Evolutionary conservation across 805 yeast genomes (phyloP).

Genomic region (Hanseniaspora nectarophila): DNA sequence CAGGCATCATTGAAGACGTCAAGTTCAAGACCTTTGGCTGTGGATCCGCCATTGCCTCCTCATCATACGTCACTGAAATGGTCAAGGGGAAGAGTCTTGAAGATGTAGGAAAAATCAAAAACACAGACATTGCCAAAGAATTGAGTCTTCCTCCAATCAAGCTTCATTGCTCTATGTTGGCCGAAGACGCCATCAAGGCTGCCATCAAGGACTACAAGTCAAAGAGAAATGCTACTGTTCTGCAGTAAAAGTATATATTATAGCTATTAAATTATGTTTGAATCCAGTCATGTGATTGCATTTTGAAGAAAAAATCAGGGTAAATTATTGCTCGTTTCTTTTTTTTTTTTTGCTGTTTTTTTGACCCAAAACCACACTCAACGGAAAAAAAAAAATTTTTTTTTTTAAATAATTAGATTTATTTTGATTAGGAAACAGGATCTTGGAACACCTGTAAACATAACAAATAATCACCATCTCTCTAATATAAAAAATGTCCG

Average conservation of each 20-base stretch:
- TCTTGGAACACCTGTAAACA: too few species aligned
- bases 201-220: constrained; percentile 90
- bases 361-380: not conserved
- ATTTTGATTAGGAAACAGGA: too few species aligned
- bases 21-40: constrained; percentile 99
- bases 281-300: too few species aligned
- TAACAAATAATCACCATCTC: too few species aligned
- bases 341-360: not conserved
- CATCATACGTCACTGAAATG: constrained; percentile 87
- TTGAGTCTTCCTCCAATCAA: constrained; percentile 92
- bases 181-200: constrained; percentile 95
- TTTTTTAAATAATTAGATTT: too few species aligned
- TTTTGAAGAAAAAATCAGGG: too few species aligned
- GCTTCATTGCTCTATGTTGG: constrained; percentile 95
- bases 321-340: not conserved
- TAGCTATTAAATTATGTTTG: too few species aligned
- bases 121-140: constrained; percentile 89
- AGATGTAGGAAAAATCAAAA: constrained; percentile 85
- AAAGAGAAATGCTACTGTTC: constrained; percentile 42
- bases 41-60: constrained; percentile 94
- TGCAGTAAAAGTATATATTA: not conserved
- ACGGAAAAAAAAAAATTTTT: too few species aligned
- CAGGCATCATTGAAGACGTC: constrained; percentile 84
- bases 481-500: constrained; percentile 20
- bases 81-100: constrained; percentile 90